phyloP scores from a whole-genome alignment of 257 asterid genomes.

The Fraxinus pennsylvanica region DNA sequence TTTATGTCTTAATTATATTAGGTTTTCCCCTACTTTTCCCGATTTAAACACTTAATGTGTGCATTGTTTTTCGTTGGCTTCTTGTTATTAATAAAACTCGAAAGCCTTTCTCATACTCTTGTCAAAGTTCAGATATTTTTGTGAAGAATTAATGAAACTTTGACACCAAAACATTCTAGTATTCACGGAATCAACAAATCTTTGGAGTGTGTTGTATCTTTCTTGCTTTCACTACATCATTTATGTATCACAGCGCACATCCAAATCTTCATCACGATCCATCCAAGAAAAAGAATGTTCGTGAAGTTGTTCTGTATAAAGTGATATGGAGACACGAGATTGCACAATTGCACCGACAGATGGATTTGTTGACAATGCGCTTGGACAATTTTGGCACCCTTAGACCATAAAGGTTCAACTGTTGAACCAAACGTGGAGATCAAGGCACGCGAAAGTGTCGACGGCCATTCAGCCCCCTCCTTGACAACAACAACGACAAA shows the following conservation, averaged over 20 bases:
- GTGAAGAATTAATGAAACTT: not conserved
- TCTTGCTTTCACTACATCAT: not conserved
- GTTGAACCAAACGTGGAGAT: not conserved
- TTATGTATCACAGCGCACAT: no score
- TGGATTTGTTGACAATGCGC: not conserved
- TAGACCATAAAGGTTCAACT: not conserved
- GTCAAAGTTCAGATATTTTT: not conserved
- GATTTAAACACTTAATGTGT: not conserved
- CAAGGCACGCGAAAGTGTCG: not conserved
- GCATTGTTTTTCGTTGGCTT: not conserved
- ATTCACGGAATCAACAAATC: not conserved
- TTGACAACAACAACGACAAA: not conserved
- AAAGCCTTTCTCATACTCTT: not conserved
- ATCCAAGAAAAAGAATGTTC: not conserved
- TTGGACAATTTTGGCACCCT: not conserved
- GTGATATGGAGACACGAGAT: not conserved
- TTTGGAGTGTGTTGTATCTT: not conserved
- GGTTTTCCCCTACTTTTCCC: not conserved
- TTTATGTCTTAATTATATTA: no score
- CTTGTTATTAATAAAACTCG: not conserved
- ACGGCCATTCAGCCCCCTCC: not conserved
- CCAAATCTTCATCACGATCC: not conserved
- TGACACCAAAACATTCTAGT: not conserved
- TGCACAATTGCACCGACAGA: not conserved
- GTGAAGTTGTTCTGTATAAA: not conserved